Evolutionary conservation across 805 yeast species (phyloP), one percentile per base, ranked within the genome.

Genomic region (Candida germanica): DNA sequence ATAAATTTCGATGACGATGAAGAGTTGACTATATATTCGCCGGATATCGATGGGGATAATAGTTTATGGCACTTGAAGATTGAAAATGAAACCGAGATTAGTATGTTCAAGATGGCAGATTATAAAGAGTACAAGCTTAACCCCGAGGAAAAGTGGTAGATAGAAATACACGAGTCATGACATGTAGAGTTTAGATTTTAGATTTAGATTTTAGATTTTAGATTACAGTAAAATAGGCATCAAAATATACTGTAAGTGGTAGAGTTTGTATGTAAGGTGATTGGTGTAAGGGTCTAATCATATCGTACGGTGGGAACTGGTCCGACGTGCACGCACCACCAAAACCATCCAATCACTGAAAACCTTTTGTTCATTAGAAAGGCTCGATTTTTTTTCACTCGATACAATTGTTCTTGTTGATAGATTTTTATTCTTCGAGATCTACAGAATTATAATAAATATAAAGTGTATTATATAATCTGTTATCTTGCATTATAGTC

Each of bases 91-190:
- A 87, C 97, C 3, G 98, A 93, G 56, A 61, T 93, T 29, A 85
- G 96, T 20, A 54, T 85, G n/a, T 93, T 80, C 65, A 87, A 86
- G 40, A 56, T 64, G 50, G 71, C 61, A 6, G 88, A 75, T 27
- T 93, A 89, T 58, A 66, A 64, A 19, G 74, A 63, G 28, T 93
- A 68, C 63, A 85, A 85, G 61, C 69, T 69, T 27, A 83, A 89
- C 48, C 98, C 98, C 0, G 88, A 79, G 50, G 96, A 88, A 54
- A 84, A 85, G 56, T 91, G 98, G 98, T 83, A 32, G 20, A n/a
- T 9, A 15, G 14, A 11, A 25, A 25, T n/a, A 25, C 27, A 8
- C 15, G 15, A 11, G 15, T 13, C 12, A 25, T n/a, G n/a, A n/a
- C n/a, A n/a, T n/a, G n/a, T n/a, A n/a, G n/a, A n/a, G n/a, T n/a